Conservation (phyloP, 2,329 filamentous ascomycete genomes). For the Diatrype stigma region DNA sequence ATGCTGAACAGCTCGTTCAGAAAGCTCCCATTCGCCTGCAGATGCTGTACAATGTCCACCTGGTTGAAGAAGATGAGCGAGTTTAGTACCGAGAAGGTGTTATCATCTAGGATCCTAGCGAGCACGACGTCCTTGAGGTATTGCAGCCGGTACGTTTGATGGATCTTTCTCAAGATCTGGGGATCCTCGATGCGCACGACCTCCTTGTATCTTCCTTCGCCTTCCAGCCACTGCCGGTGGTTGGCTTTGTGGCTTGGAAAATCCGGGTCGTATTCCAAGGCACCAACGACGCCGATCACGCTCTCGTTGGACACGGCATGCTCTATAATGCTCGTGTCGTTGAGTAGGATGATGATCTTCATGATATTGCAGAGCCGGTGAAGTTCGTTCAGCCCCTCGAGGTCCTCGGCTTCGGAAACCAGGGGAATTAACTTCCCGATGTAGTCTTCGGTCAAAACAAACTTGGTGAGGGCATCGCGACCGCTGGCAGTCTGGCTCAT, state of each 20-base stretch:
- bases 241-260: conserved; percentile 98
- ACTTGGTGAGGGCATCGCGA: conserved; percentile 82
- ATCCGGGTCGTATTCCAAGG: conserved; percentile 95
- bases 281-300: conserved; percentile 87
- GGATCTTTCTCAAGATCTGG: conserved; percentile 81
- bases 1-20: conserved; percentile 84
- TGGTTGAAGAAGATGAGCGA: conserved; percentile 99
- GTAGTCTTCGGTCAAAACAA: conserved; percentile 80
- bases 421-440: conserved; percentile 82
- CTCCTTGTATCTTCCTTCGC: conserved; percentile 89
- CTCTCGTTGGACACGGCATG: conserved; percentile 86
- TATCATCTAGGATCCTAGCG: conserved; percentile 92
- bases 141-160: conserved; percentile 91
- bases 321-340: conserved; percentile 93
- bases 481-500: conserved; percentile 71
- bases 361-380: conserved; percentile 96
- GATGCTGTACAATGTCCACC: conserved; percentile 92
- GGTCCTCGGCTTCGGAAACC: conserved; percentile 83
- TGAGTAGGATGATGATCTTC: conserved; percentile 92
- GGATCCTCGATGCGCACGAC: conserved; percentile 88
- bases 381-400: conserved; percentile 81
- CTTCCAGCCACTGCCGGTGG: conserved; percentile 86
- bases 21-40: conserved; percentile 77
- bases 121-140: conserved; percentile 99
- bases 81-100: conserved; percentile 95